Conservation (phyloP, 257 asterid genomes). For the Petunia axillaris region DNA sequence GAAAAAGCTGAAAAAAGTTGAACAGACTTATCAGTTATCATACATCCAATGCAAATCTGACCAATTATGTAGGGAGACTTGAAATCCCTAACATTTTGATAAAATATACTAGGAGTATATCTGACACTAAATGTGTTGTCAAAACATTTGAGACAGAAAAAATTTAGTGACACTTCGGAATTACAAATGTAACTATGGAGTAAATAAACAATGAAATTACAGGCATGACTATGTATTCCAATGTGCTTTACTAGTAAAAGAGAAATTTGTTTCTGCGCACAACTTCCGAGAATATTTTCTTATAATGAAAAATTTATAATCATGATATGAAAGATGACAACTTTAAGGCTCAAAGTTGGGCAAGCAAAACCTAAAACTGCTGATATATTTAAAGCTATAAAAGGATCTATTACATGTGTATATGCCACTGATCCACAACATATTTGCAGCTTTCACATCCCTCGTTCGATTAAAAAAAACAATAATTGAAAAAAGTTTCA, state of each 20-base stretch:
- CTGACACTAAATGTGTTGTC: not conserved
- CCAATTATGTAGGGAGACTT: not conserved
- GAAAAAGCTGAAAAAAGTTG: conserved; percentile 5
- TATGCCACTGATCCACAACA: conserved; percentile 2
- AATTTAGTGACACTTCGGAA: not conserved
- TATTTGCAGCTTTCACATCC: conserved; percentile 9
- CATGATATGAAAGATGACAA: not conserved
- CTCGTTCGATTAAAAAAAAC: not conserved
- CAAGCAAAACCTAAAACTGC: not conserved
- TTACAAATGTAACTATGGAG: not conserved
- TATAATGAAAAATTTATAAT: not conserved
- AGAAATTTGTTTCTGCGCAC: not conserved
- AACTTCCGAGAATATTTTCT: not conserved
- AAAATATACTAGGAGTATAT: not conserved
- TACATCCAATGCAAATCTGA: not conserved
- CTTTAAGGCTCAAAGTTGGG: conserved; percentile 9
- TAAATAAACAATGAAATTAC: not conserved
- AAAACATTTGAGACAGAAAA: not conserved
- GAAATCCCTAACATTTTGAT: not conserved
- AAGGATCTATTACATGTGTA: not conserved
- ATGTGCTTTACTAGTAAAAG: not conserved
- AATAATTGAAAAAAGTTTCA: not conserved
- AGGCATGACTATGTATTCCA: not conserved
- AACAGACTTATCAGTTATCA: not conserved
- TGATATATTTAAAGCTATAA: conserved; percentile 2